Evolutionary conservation across 495 filamentous ascomycete species (phyloP).

Genomic region (Daldinia decipiens): DNA sequence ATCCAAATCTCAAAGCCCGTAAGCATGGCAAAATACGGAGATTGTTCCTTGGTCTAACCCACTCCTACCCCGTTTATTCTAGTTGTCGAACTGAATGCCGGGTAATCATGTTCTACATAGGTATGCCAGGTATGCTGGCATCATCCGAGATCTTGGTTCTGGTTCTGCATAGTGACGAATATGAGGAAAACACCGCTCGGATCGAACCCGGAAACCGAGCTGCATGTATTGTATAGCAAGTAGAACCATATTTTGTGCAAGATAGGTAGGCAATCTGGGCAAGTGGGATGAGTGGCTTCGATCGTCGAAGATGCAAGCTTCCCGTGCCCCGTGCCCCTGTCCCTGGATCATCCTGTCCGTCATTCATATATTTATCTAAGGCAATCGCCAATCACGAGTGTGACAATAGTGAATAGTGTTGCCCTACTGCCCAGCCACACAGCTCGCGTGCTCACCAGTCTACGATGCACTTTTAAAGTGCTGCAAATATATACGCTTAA

Average conservation of each 20-base stretch:
- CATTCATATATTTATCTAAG: conserved; percentile 26
- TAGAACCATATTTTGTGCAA: conserved; percentile 10
- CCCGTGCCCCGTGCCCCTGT: conserved; percentile 10
- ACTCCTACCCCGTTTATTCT: conserved; percentile 23
- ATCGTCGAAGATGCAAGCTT: conserved; percentile 21
- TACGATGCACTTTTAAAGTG: conserved; percentile 22
- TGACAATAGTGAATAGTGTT: conserved; percentile 24
- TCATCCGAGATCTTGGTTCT: conserved; percentile 22
- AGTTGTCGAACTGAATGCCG: conserved; percentile 13
- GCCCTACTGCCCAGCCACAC: conserved; percentile 22
- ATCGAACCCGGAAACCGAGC: conserved; percentile 27
- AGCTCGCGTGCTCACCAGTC: conserved; percentile 24
- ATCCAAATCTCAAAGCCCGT: conserved; percentile 33
- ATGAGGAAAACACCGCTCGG: conserved; percentile 17
- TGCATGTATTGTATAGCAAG: conserved; percentile 25
- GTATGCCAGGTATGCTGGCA: conserved; percentile 17
- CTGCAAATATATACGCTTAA: conserved; percentile 17
- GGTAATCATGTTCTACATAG: conserved; percentile 25
- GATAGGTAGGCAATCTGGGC: neutral
- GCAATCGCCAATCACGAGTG: conserved; percentile 39
- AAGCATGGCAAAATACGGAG: conserved; percentile 18
- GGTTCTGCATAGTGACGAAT: neutral
- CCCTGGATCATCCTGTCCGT: conserved; percentile 27
- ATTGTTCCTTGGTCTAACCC: conserved; percentile 25
- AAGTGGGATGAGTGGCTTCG: conserved; percentile 8